Evolutionary conservation across 768 basidiomycete species (phyloP).

Genomic region (Naematelia encephala): DNA sequence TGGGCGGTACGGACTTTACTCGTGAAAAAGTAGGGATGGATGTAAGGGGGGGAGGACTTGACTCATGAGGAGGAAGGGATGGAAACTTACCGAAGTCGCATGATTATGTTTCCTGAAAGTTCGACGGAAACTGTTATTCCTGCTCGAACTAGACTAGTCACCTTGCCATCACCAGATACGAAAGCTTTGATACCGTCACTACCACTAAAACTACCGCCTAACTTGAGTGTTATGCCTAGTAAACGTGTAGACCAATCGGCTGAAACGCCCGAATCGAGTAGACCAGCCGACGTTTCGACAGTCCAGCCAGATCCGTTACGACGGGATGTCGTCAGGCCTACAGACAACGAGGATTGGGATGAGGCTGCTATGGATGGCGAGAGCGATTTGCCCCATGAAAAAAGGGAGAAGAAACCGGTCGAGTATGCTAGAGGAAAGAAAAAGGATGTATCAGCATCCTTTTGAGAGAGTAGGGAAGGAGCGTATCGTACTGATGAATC

Average conservation of each 20-base stretch:
- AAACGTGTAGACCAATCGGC: constrained; percentile 44
- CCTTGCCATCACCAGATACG: constrained; percentile 46
- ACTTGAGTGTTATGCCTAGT: constrained; percentile 42
- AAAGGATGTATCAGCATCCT: not conserved
- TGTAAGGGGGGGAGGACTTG: too few relatives aligned
- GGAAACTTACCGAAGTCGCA: constrained; percentile 39
- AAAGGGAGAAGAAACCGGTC: constrained; percentile 49
- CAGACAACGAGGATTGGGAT: constrained; percentile 37
- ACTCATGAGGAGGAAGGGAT: not conserved
- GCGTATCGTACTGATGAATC: constrained; percentile 43
- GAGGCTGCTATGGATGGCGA: constrained; percentile 16
- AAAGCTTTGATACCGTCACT: constrained; percentile 36
- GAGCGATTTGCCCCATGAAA: constrained; percentile 45
- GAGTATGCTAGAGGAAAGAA: constrained; percentile 22
- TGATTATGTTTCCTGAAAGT: constrained; percentile 44
- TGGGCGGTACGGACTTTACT: not conserved
- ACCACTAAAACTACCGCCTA: constrained; percentile 37
- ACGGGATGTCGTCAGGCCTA: constrained; percentile 42
- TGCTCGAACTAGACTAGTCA: constrained; percentile 45
- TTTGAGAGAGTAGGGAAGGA: not conserved
- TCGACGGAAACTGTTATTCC: constrained; percentile 44
- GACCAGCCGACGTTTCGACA: constrained; percentile 41
- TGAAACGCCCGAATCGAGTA: constrained; percentile 32
- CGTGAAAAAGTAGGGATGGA: too few relatives aligned
- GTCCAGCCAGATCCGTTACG: constrained; percentile 47